Evolutionary conservation across 345 rosid species (phyloP), one percentile per base, ranked within the genome.

Genomic region (Brassica cretica): DNA sequence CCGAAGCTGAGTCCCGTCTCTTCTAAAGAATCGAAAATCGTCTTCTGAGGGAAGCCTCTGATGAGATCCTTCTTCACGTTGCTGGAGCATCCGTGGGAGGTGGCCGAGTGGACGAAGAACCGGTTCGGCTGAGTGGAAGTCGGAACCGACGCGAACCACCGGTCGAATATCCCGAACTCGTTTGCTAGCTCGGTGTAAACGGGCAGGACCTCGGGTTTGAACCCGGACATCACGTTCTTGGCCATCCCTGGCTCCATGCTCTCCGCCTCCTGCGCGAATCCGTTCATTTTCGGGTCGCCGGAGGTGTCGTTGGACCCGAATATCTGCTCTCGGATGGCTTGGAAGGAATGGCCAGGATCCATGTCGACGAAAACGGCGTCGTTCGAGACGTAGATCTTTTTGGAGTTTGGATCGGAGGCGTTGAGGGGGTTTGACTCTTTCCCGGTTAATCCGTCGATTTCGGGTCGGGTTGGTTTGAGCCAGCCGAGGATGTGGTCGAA

Each of bases 111-210:
- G 64, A 91, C 94, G 71, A 90, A 96, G 85, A 96, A 89, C 58
- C 99, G 92, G 87, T 96, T 96, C 32, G 99, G 99, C 67, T 96
- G 99, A 44, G 99, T 96, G 14, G 99, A 96, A 30, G 98, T 87
- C 3, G 99, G 99, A 12, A 96, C 97, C 66, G 99, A 91, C 0
- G 99, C 98, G 83, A 96, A 96, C 99, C 99, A 96, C 76, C 93
- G 85, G 84, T 96, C 99, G 83, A 96, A 89, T 1, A 96, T 84
- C 0, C 87, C 96, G 85, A 91, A 96, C 85, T 93, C 89, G 84
- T 88, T 91, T 2, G 96, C 97, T 39, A 96, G 75, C 83, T 84
- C 87, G 3, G 97, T 80, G 86, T 91, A 96, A 14, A 91, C 83
- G 64, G 98, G 98, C 29, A 96, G 55, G 3, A 83, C 79, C 16